Evolutionary conservation across 148 eudicot genomes (phyloP).

Genomic region (Nyssa sinensis): DNA sequence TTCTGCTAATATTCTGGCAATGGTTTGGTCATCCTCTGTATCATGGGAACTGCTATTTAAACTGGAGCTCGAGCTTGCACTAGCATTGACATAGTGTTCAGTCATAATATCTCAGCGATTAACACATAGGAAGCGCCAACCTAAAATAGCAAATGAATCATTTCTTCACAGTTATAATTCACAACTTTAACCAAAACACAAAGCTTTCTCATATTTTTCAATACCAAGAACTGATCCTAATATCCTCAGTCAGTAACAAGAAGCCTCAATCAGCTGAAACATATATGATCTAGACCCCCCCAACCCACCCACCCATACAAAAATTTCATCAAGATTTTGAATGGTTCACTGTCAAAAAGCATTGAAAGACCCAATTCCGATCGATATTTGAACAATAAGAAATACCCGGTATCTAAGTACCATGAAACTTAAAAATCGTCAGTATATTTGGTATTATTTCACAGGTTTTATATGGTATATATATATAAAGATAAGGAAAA

Average conservation of each 20-base stretch:
- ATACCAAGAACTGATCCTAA: not conserved
- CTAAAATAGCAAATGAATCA: not conserved
- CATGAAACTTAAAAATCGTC: not conserved
- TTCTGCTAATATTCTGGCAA: constrained; percentile 58
- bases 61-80: constrained; percentile 67
- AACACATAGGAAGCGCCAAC: not conserved
- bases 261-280: not conserved
- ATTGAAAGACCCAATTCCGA: not conserved
- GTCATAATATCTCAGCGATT: constrained; percentile 26
- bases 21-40: constrained; percentile 64
- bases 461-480: not conserved
- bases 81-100: constrained; percentile 34
- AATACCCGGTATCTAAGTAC: not conserved
- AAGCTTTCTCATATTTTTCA: too few relatives aligned
- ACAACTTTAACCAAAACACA: too few relatives aligned
- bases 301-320: not conserved
- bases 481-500: not conserved
- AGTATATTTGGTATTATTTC: not conserved
- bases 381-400: not conserved
- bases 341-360: not conserved
- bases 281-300: not conserved
- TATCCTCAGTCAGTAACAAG: not conserved
- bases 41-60: constrained; percentile 53
- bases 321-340: not conserved
- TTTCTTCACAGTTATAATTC: constrained; percentile 2